A percentile compares a stretch with the other conserved stretches of the same genome.
These are phyloP conservation scores for Mycena albidolilacea DNA, from an alignment of 768 basidiomycete genomes.

Conservation along the genomic window DNA sequence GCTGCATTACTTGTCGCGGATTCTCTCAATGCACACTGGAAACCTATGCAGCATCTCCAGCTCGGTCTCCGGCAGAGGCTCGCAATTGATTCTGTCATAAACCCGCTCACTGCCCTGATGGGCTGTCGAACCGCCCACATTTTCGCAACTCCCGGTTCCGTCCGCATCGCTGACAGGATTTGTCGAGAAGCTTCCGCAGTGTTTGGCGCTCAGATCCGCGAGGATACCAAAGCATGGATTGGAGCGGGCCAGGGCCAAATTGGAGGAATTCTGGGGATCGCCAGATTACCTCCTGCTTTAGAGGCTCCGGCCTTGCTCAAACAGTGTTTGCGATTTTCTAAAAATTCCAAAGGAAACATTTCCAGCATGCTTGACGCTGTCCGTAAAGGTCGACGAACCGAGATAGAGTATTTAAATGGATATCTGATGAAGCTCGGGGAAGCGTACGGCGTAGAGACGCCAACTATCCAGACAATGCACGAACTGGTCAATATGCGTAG, in stretches of 20 bases:
- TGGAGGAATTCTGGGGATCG: slow-evolving; percentile 46
- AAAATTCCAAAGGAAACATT: slow-evolving; percentile 65
- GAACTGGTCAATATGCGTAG: slow-evolving; percentile 74
- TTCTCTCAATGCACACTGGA: slow-evolving; percentile 73
- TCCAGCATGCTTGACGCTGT: slow-evolving; percentile 89
- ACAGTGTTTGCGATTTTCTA: slow-evolving; percentile 72
- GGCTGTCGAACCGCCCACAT: slow-evolving; percentile 87
- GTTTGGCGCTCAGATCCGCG: slow-evolving; percentile 66
- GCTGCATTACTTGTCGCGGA: slow-evolving; percentile 71
- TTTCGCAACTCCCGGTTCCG: slow-evolving; percentile 60
- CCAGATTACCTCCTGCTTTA: slow-evolving; percentile 64
- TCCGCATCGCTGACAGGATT: slow-evolving; percentile 64
- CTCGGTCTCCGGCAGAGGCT: slow-evolving; percentile 83
- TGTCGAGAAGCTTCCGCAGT: slow-evolving; percentile 80
- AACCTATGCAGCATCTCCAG: slow-evolving; percentile 76
- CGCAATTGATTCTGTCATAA: slow-evolving; percentile 85
- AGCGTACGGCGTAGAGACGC: slow-evolving; percentile 70
- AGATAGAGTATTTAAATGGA: slow-evolving; percentile 89
- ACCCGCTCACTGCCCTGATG: slow-evolving; percentile 88
- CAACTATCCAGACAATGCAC: slow-evolving; percentile 67
- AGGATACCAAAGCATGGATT: slow-evolving; percentile 55
- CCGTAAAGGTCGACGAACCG: slow-evolving; percentile 72
- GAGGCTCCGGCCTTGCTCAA: slow-evolving; percentile 60
- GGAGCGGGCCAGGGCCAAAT: slow-evolving; percentile 38
- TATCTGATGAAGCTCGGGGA: slow-evolving; percentile 78